These are phyloP conservation scores for Globisporangium spiculum DNA, from an alignment of 352 stramenopile genomes.

Conservation along the genomic window DNA sequence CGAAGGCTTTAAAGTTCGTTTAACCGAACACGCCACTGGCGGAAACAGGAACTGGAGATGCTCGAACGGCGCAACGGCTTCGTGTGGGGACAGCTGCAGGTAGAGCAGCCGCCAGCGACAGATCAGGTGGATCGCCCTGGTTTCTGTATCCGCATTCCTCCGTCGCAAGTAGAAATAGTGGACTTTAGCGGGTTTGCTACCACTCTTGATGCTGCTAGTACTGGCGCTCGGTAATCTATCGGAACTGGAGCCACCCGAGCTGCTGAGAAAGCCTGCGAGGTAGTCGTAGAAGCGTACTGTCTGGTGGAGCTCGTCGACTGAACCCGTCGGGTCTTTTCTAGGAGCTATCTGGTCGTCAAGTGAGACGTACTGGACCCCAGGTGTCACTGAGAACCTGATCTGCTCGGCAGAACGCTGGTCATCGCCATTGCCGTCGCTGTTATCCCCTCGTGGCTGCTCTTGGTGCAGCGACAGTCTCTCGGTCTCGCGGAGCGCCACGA, in stretches of 20 bases:
- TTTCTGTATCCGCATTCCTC: slow-evolving; percentile 33
- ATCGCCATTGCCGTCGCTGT: background rate
- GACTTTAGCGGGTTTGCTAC: slow-evolving; percentile 12
- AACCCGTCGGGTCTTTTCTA: background rate
- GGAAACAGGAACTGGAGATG: slow-evolving; percentile 45
- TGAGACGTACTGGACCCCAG: slow-evolving; percentile 44
- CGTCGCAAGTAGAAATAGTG: slow-evolving; percentile 56
- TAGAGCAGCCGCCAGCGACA: slow-evolving; percentile 59
- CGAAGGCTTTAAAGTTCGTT: slow-evolving; percentile 13
- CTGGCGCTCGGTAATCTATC: background rate
- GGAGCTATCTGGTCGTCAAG: slow-evolving; percentile 34
- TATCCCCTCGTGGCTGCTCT: background rate
- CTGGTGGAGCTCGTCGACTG: slow-evolving; percentile 18
- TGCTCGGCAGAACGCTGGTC: no score
- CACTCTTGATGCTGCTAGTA: background rate
- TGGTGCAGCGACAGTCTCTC: slow-evolving; percentile 17
- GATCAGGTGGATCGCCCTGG: slow-evolving; percentile 45
- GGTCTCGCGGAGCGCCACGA: slow-evolving; percentile 44
- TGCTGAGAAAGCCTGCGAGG: slow-evolving; percentile 26
- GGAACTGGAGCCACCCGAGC: background rate
- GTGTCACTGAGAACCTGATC: slow-evolving; percentile 19
- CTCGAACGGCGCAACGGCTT: slow-evolving; percentile 53
- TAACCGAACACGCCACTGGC: background rate
- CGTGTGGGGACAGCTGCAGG: slow-evolving; percentile 38
- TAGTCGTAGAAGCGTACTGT: slow-evolving; percentile 57